phyloP scores from a whole-genome alignment of 2,329 filamentous ascomycete genomes.

The Acrocalymma vagum region DNA sequence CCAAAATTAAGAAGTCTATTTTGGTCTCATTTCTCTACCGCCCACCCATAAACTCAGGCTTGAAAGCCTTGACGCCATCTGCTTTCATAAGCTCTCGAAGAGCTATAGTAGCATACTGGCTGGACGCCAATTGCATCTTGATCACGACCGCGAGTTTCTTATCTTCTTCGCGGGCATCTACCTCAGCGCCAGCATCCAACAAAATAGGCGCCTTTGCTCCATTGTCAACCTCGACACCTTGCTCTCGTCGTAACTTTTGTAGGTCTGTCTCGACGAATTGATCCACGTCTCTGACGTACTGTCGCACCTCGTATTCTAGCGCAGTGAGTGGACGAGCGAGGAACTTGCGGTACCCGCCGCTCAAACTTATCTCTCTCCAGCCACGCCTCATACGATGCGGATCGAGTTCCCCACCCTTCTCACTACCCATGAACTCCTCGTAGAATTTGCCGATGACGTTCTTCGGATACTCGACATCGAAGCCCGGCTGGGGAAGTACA shows the following conservation, averaged over 20 bases:
- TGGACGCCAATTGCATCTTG: constrained; percentile 78
- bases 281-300: constrained; percentile 75
- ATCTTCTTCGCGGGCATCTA: constrained; percentile 22
- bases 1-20: too few species aligned
- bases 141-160: constrained; percentile 73
- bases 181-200: constrained; percentile 31
- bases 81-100: constrained; percentile 78
- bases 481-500: constrained; percentile 91
- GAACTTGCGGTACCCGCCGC: constrained; percentile 87
- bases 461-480: constrained; percentile 83
- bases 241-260: constrained; percentile 66
- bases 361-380: constrained; percentile 87
- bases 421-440: constrained; percentile 81
- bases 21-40: constrained; percentile 26
- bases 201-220: constrained; percentile 54
- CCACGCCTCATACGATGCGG: constrained; percentile 86
- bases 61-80: constrained; percentile 68
- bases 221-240: constrained; percentile 34
- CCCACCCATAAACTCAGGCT: constrained; percentile 68
- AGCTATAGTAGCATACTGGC: constrained; percentile 87
- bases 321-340: constrained; percentile 73
- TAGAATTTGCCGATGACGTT: constrained; percentile 90
- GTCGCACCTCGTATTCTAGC: constrained; percentile 73
- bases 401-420: constrained; percentile 79
- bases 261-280: constrained; percentile 91